Percentiles rank a stretch among this genome's conserved stretches.
Conservation (phyloP, 2,329 filamentous ascomycete genomes). For the Amauroascus verrucosus region DNA sequence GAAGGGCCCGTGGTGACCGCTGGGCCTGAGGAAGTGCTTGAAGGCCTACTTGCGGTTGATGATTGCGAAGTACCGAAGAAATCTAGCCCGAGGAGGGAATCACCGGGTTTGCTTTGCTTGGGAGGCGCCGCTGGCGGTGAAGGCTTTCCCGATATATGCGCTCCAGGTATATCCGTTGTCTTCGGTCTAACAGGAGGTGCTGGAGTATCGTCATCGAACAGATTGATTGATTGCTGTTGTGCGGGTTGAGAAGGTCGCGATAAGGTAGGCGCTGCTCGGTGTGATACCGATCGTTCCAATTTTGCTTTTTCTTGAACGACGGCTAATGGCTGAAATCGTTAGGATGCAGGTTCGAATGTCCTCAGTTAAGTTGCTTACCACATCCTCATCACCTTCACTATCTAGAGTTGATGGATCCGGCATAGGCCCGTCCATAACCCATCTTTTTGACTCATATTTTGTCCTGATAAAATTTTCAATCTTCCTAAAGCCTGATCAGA, state of each 20-base stretch:
- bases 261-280: conserved; percentile 36
- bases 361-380: conserved; percentile 42
- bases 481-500: conserved; percentile 45
- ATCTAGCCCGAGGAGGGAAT: conserved; percentile 84
- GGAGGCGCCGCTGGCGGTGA: conserved; percentile 45
- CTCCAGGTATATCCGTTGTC: conserved; percentile 47
- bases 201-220: conserved; percentile 62
- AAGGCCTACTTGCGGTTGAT: conserved; percentile 62
- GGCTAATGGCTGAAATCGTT: conserved; percentile 46
- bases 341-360: conserved; percentile 13
- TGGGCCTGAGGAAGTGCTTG: conserved; percentile 60
- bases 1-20: conserved; percentile 53
- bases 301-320: conserved; percentile 62
- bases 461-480: conserved; percentile 99
- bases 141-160: background rate
- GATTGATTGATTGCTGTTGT: conserved; percentile 51
- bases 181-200: conserved; percentile 59
- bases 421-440: conserved; percentile 96
- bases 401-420: conserved; percentile 86
- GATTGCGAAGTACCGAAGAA: conserved; percentile 69
- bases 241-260: conserved; percentile 32
- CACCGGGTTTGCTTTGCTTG: conserved; percentile 59
- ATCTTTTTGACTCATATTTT: conserved; percentile 97
- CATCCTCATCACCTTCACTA: conserved; percentile 73
- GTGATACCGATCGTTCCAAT: conserved; percentile 50